Base-by-base conservation (phyloP, 345 rosid species). In the Mangifera indica region DNA sequence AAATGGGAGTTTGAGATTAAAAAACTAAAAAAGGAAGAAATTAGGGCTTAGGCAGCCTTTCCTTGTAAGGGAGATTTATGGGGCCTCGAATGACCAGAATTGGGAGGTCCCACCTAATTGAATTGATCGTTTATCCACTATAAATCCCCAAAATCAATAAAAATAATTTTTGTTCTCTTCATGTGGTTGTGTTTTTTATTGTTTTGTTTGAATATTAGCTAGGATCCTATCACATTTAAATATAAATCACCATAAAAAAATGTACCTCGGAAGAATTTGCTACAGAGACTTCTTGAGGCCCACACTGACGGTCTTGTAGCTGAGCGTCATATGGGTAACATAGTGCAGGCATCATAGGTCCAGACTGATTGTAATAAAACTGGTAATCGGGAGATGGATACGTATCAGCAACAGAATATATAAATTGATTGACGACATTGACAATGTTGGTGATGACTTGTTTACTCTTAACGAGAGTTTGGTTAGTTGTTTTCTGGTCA, bases 381-480 rank as follows among this genome's bases (percentile, higher is more conserved):
- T 61, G 74, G 62, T 84, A 85, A 11, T 76, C 79, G 53, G 55
- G 81, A 65, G 93, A 82, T 63, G 97, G 98, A 80, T 95, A 81
- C 67, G 87, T 81, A 70, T 92, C 83, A 74, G 99, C 97, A 62
- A 84, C 83, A 42, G 91, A 84, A 72, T 91, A 95, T 64, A 95
- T 81, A 60, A 85, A 92, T 10, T 84, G 89, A 72, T 95, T 95
- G 79, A 89, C 96, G 22, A 95, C 93, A 54, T 80, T 84, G 44
- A 88, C 99, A 42, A 95, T 85, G 71, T 86, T 79, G 66, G 78
- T 91, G 80, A 92, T 91, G 78, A 95, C 98, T 79, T 85, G 87
- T 89, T 95, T 95, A 73, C 97, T 95, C 86, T 95, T 87, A 17
- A 79, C 69, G n/a, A 95, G 93, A 1, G 97, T 89, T 69, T 89